These are phyloP conservation scores for Albophoma yamanashiensis DNA, from an alignment of 2,329 filamentous ascomycete genomes.

Conservation along the genomic window DNA sequence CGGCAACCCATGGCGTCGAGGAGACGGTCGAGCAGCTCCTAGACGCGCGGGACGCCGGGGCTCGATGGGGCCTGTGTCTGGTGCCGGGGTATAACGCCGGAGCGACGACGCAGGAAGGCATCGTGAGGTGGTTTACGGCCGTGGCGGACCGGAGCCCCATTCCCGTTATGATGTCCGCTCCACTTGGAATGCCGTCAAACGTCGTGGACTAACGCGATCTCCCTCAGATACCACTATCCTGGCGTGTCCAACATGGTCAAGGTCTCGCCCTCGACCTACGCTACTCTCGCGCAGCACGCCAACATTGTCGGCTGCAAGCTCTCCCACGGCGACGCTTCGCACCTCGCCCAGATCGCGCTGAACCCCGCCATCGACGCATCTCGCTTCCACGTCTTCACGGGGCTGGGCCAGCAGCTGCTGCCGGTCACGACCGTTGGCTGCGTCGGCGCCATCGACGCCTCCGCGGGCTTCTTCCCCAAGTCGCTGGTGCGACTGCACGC, in stretches of 20 bases:
- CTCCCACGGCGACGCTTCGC: slow-evolving; percentile 56
- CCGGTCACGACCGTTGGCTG: slow-evolving; percentile 48
- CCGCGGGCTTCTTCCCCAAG: slow-evolving; percentile 53
- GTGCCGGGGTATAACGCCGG: slow-evolving; percentile 50
- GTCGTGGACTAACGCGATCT: not conserved
- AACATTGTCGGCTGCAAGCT: slow-evolving; percentile 63
- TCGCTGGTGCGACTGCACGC: slow-evolving; percentile 47
- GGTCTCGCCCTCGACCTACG: slow-evolving; percentile 47
- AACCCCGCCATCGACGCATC: slow-evolving; percentile 48
- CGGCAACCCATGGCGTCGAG: slow-evolving; percentile 49
- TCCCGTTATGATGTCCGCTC: slow-evolving; percentile 44
- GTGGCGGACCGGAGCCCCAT: slow-evolving; percentile 48
- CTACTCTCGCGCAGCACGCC: slow-evolving; percentile 44
- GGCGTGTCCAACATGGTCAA: slow-evolving; percentile 56
- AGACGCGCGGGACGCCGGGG: slow-evolving; percentile 44
- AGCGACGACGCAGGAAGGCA: slow-evolving; percentile 41
- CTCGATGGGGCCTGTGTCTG: slow-evolving; percentile 48
- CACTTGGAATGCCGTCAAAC: not conserved
- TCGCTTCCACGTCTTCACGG: slow-evolving; percentile 51
- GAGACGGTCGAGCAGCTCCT: slow-evolving; percentile 48
- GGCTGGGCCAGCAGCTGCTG: slow-evolving; percentile 54
- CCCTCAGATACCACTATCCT: slow-evolving; percentile 49
- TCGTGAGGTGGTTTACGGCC: slow-evolving; percentile 45
- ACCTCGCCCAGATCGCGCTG: slow-evolving; percentile 49
- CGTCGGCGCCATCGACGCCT: slow-evolving; percentile 50